Evolutionary conservation across 305 asterid genomes (phyloP), one percentile per base, ranked within the genome.

Genomic region (Solanum hybrid): DNA sequence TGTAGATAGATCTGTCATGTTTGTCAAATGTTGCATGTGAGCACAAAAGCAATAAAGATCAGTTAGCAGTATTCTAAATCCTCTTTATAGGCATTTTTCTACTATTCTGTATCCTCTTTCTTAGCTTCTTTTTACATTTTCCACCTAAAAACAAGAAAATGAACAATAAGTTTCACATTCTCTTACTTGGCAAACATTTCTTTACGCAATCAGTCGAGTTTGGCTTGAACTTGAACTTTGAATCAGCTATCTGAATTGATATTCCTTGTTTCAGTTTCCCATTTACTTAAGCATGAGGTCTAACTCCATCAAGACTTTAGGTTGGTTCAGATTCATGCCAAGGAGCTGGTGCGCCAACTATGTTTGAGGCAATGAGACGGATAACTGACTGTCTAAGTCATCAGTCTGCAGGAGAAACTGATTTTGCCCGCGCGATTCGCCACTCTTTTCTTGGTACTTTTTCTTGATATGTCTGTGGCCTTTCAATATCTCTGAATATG

Each of bases 341-440:
- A 94, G 99, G 99, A 92, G 98, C 99, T 88, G 98, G 99, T 90
- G 99, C 99, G 2, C 99, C 99, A 90, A 96, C 98, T 91, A 94
- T 97, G 96, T 97, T 96, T 93, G 99, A 97, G 95, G 98, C 98
- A 92, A 96, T 97, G 96, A 94, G 96, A 93, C 94, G 98, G 87
- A 94, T 96, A 91, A 87, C 91, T 91, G 94, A 95, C 90, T 94
- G 95, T 91, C 92, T 97, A 90, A 94, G 93, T 91, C 94, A 90
- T 90, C 95, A 93, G 41, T 92, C 93, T 90, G 93, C 94, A 78
- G 94, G 95, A 81, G 99, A 95, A 92, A 92, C 96, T 90, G 93
- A 91, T 90, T 96, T 96, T 93, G 93, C 98, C 17, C 96, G 98
- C 78, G 94, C 97, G 87, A 93, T 97, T 90, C 96, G 94, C 89